These are phyloP conservation scores for Penicillium concentricum DNA, from an alignment of 2,329 filamentous ascomycete species.

Conservation along the genomic window DNA sequence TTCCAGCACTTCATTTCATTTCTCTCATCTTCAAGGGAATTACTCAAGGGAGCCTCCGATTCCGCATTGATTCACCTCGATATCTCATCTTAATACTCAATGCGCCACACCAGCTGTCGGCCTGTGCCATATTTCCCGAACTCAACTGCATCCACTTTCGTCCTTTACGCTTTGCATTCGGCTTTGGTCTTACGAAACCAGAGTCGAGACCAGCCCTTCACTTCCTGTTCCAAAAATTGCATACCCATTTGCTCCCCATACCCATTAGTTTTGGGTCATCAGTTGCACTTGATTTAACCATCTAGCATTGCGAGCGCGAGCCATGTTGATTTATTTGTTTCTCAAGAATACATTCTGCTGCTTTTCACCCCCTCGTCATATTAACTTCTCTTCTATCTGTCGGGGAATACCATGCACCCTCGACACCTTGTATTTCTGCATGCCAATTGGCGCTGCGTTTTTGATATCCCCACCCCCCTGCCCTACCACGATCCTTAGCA, in stretches of 20 bases:
- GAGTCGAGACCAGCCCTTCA: conserved; percentile 24
- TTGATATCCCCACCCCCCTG: conserved; percentile 15
- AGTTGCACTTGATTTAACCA: conserved; percentile 39
- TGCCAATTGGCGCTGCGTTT: conserved; percentile 24
- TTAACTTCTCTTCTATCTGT: conserved; percentile 18
- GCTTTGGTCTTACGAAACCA: conserved; percentile 17
- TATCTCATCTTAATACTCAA: conserved; percentile 16
- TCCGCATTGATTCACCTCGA: conserved; percentile 15
- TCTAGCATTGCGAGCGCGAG: conserved; percentile 50
- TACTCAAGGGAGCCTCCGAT: conserved; percentile 14
- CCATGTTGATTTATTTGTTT: conserved; percentile 33
- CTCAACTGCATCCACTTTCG: conserved; percentile 9
- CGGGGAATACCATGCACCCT: conserved; percentile 15
- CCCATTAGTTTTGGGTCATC: conserved; percentile 30
- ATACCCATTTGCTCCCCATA: conserved; percentile 37
- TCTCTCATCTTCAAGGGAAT: conserved; percentile 15
- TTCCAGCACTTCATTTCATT: conserved; percentile 17
- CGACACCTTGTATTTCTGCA: conserved; percentile 18
- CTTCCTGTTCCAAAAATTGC: conserved; percentile 33
- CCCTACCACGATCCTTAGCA: conserved; percentile 23
- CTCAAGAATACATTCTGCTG: conserved; percentile 18
- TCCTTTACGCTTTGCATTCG: conserved; percentile 23
- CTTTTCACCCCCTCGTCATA: conserved; percentile 6
- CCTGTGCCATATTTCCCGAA: conserved; percentile 19
- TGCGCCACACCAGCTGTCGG: conserved; percentile 11